Percentiles rank a stretch among this genome's conserved stretches.
Evolutionary conservation across 2,329 filamentous ascomycete species (phyloP).

Genomic region (Sporothrix schenckii): DNA sequence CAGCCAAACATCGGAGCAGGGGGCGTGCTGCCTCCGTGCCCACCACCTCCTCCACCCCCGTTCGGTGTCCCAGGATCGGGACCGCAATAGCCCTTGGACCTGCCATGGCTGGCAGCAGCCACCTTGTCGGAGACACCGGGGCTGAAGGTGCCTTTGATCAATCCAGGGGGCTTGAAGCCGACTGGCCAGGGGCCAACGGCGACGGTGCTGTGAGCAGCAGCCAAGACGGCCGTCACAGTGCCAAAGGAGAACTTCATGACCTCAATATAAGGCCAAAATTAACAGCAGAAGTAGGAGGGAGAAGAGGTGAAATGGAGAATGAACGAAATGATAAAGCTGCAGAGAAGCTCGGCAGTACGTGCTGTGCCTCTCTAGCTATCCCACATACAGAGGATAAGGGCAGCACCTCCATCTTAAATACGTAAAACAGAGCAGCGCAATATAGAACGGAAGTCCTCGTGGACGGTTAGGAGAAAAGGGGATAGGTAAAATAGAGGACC

Average conservation of each 20-base stretch:
- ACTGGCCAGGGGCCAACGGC: not conserved
- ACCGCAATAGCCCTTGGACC: conserved; percentile 4
- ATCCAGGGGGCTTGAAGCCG: conserved; percentile 9
- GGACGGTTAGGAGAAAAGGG: not conserved
- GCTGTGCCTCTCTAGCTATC: too few species aligned
- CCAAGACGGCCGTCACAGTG: not conserved
- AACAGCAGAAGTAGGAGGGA: not conserved
- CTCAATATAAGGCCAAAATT: too few species aligned
- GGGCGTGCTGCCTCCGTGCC: not conserved
- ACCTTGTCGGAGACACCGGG: conserved; percentile 22
- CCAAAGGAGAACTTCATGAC: conserved; percentile 22
- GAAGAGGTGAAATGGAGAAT: not conserved
- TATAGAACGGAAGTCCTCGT: not conserved
- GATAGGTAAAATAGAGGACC: not conserved
- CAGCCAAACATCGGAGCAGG: conserved; percentile 29
- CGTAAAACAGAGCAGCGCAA: not conserved
- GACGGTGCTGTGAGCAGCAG: not conserved
- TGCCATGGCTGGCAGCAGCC: conserved; percentile 8
- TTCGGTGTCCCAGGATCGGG: not conserved
- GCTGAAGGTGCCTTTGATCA: conserved; percentile 27
- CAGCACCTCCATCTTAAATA: conserved; percentile 4
- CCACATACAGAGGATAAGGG: not conserved
- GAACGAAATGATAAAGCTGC: not conserved
- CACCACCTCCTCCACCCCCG: not conserved
- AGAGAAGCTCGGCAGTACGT: not conserved